Evolutionary conservation across 2,329 filamentous ascomycete genomes (phyloP), one percentile per base, ranked within the genome.

Genomic region (Monosporascus sp.): DNA sequence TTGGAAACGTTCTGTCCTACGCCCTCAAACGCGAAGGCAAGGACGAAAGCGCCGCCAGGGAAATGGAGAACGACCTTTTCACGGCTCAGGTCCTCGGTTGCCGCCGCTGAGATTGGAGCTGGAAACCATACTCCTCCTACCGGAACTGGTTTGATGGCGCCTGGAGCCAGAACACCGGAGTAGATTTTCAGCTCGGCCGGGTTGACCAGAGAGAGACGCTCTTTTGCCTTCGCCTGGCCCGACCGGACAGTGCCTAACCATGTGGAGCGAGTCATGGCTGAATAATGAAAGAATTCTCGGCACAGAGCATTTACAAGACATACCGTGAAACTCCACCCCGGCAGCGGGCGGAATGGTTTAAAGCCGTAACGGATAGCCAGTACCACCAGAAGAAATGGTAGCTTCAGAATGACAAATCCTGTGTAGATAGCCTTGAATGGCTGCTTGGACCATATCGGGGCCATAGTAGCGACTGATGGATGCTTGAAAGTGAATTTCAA

Each of bases 61-160:
- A 63, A 52, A 47, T 62, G 51, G 7, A 63, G 44, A 5, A 59
- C 53, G 1, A 63, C 54, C 16, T 60, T 62, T 37, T 57, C 52
- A 8, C 49, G 37, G 4, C 37, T 41, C 1, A 55, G 40, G 20
- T 56, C 48, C 9, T 56, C 5, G 24, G 49, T 41, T 31, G 27
- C 27, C 5, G 9, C 27, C 11, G 16, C 31, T 11, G 27, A 26
- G 1, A 54, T 46, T 17, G 55, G 53, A 16, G 47, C 43, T 9
- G 59, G 61, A 49, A 58, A 60, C 59, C 59, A 61, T 24, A 63
- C 11, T 8, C 55, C 58, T 27, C 56, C 58, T 2, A 58, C 55
- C 0, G 55, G 31, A 6, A 46, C 55, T 7, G 59, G 61, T 26
- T 49, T 55, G 31, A 43, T 27, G 6, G n/a, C 31, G 4, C 34